Evolutionary conservation across 2,329 filamentous ascomycete genomes (phyloP).

Genomic region (Pseudogymnoascus sp.): DNA sequence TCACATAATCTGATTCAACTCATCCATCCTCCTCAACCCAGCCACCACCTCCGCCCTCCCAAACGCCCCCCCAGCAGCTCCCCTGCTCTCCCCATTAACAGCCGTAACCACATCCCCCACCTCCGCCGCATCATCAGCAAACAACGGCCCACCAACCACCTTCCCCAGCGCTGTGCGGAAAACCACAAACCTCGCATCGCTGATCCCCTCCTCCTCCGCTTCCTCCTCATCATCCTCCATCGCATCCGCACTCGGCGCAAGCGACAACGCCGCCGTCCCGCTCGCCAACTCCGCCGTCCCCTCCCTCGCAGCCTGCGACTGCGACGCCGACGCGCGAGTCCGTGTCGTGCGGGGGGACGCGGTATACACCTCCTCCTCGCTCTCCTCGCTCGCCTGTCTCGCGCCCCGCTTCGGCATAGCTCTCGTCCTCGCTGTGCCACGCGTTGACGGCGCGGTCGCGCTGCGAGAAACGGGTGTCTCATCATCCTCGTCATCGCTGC

Average conservation of each 20-base stretch:
- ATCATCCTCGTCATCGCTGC: conserved; percentile 39
- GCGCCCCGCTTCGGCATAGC: conserved; percentile 14
- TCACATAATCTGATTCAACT: conserved; percentile 87
- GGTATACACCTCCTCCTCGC: conserved; percentile 31
- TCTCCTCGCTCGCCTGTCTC: conserved; percentile 33
- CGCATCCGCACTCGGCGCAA: conserved; percentile 14
- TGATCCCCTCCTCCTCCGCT: conserved; percentile 10
- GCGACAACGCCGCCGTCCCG: conserved; percentile 21
- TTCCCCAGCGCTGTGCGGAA: conserved; percentile 80
- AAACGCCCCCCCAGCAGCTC: conserved; percentile 51
- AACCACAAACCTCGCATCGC: conserved; percentile 52
- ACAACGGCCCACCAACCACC: conserved; percentile 73
- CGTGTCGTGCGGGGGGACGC: conserved; percentile 21
- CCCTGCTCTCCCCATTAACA: conserved; percentile 64
- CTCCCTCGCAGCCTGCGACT: conserved; percentile 22
- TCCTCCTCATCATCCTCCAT: conserved; percentile 39
- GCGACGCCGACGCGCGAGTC: conserved; percentile 9
- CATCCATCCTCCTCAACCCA: conserved; percentile 72
- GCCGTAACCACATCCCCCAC: conserved; percentile 66
- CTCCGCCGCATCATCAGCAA: conserved; percentile 74
- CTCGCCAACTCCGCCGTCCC: conserved; percentile 21
- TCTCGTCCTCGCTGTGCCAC: conserved; percentile 27
- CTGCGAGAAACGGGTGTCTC: conserved; percentile 22
- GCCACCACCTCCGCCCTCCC: conserved; percentile 62
- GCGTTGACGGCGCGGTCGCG: conserved; percentile 12